Base-by-base conservation (phyloP, 129 eudicot genomes). In the Chrysanthemum makinoi region DNA sequence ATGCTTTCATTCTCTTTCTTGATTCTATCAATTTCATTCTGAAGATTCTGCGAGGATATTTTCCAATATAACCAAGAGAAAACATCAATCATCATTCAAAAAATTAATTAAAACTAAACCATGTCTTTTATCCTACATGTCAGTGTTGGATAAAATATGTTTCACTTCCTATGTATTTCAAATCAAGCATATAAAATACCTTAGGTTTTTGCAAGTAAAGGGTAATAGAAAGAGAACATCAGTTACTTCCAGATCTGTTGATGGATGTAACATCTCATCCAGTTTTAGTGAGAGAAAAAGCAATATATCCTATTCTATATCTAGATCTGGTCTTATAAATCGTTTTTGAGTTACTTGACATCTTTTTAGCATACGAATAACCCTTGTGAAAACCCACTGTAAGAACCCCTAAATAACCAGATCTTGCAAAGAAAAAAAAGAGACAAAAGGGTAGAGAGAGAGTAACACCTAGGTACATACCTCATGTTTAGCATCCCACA, bases 401-500 rank as follows among this genome's bases (percentile, higher is more conserved):
- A 46, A 35, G 66, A 82, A 70, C 74, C 79, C 80, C 63, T 69
- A 52, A 58, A 58, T 46, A 61, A 58, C 76, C 82, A 80, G 74
- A 80, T 67, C 74, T 70, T 80, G 60, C 54, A 65, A 55, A 10
- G 43, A 64, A 77, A 77, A 24, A 28, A 49, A 65, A 17, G 12
- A 65, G 52, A 24, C 66, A 81, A 80, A 55, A 74, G 68, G 72
- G 70, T 70, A 28, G 35, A 57, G 62, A 75, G 77, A 71, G 61
- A 70, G 64, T 55, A 56, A 50, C 35, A 70, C 26, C 57, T 39
- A 22, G n/a, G 28, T 16, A 44, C 48, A 47, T 75, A 84, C 98
- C 88, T 94, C 97, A 89, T 94, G 98, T 80, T 94, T 94, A 26
- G 96, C 93, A 94, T 94, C 98, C 98, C 98, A 94, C 26, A 94